Base-by-base conservation (phyloP, 164 flowering plant genomes). In the Stephania japonica region DNA sequence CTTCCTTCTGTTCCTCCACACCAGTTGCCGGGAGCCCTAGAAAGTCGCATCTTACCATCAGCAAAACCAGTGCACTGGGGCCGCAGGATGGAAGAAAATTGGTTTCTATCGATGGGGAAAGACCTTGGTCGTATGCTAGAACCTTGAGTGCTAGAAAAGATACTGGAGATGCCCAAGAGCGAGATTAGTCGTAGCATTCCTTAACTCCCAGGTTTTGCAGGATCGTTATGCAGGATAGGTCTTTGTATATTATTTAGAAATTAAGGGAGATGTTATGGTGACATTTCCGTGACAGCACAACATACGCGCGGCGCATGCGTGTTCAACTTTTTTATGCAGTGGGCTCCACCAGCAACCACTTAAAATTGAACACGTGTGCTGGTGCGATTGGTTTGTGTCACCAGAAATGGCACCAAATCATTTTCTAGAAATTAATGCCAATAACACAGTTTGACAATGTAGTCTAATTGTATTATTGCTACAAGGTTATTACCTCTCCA, bases 1-100 rank as follows among this genome's bases (percentile, higher is more conserved):
- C 87, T 50, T 61, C 82, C 66, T 75, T 75, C 67, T 79, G 75
- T 73, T 76, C 83, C 13, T 81, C 85, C 7, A 72, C 81, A 24
- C 82, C 81, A 0, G 70, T 76, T 0, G 14, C 6, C n/a, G 77
- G 77, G 65, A 81, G 87, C 76, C 86, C 85, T 19, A 59, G 73
- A 67, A 81, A 81, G 72, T 23, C 70, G 14, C 78, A 62, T 42
- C 69, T 49, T 3, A 42, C 75, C 6, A 16, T 68, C 1, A 47
- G 32, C 64, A 77, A 76, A 66, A 43, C 44, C 21, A 64, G 61
- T 77, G 68, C 19, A 19, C 56, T 24, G 68, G 72, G 42, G 6
- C 43, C n/a, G 21, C 69, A 77, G 47, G 80, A 79, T 70, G 73
- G 72, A 13, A 79, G 77, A n/a, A 79, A 77, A 71, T 21, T 74